Percentiles rank a stretch among this genome's conserved stretches.
Conservation (phyloP, 108 stramenopile genomes). For the Nitzschia inconspicua region DNA sequence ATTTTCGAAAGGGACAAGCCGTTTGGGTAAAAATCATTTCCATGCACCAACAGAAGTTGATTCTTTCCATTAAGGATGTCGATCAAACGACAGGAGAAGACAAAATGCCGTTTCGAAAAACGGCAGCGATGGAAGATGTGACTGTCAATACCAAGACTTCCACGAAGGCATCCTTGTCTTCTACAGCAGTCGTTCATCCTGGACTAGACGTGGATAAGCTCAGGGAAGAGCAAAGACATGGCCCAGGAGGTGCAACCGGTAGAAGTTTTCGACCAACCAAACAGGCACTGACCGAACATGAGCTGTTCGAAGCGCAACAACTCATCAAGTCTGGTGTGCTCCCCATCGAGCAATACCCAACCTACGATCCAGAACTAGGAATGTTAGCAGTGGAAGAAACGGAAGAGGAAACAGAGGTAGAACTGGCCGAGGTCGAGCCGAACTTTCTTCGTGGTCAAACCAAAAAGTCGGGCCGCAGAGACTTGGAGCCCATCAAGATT, state of each 20-base stretch:
- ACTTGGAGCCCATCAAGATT: constrained; percentile 89
- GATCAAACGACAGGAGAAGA: constrained; percentile 91
- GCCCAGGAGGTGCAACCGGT: constrained; percentile 51
- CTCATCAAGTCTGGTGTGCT: constrained; percentile 95
- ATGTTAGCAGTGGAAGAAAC: constrained; percentile 92
- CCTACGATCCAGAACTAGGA: constrained; percentile 91
- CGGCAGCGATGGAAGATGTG: constrained; percentile 16
- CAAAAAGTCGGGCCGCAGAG: constrained; percentile 54
- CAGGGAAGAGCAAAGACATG: constrained; percentile 59
- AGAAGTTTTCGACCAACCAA: constrained; percentile 33
- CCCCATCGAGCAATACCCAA: constrained; percentile 95
- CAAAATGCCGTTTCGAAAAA: constrained; percentile 81
- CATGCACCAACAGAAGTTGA: constrained; percentile 56
- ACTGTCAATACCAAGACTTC: constrained; percentile 2
- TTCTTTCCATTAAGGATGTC: constrained; percentile 91
- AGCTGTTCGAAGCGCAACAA: constrained; percentile 96
- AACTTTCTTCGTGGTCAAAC: constrained; percentile 95
- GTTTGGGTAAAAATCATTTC: constrained; percentile 93
- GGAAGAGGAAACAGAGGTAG: constrained; percentile 95
- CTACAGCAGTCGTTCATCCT: constrained; percentile 73
- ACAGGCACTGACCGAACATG: constrained; percentile 92
- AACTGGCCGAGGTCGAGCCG: constrained; percentile 94
- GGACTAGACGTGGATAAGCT: constrained; percentile 79
- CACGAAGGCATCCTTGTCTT: constrained; percentile 27
- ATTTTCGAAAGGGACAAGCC: constrained; percentile 63